Evolutionary conservation across 345 rosid species (phyloP), one percentile per base, ranked within the genome.

Genomic region (Lumnitzera littorea): DNA sequence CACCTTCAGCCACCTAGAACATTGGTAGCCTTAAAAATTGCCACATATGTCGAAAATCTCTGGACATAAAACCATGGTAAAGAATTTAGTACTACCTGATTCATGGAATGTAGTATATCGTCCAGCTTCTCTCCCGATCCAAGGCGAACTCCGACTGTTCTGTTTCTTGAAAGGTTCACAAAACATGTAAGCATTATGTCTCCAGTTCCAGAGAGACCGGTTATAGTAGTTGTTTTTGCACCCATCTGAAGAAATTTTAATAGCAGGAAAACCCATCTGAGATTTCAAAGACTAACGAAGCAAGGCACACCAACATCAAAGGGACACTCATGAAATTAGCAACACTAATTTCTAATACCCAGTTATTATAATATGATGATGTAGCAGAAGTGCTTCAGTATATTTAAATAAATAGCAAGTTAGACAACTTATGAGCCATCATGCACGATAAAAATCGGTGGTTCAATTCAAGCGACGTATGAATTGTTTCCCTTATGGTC

Each of bases 171-270:
- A 41, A 91, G 98, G 75, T 80, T 84, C 49, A 91, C 96, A 36
- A 91, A 91, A 70, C 98, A 88, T 48, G 98, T 91, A 41, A 86
- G 95, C 95, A 88, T 91, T 36, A 86, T 91, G 75, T 91, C 98
- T 46, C 98, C 98, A 12, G 89, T 91, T 74, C 98, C 98, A 8
- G 98, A 88, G 55, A 88, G 77, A 64, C 95, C 96, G 17, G 96
- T 86, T 66, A 86, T 80, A 64, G 98, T 91, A 50, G 84, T 81
- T 49, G 96, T 86, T 72, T 91, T 91, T 50, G 91, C 96, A 66
- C 95, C 98, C 95, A 91, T 91, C 98, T 91, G 58, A 61, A 74
- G 54, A 56, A 70, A 51, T 57, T 43, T 16, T 43, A 60, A 46
- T 3, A 10, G 46, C 60, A 17, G 14, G 53, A 53, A 36, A 67